Percentiles rank a stretch among this genome's conserved stretches.
Conservation (phyloP, 2,329 filamentous ascomycete species). For the Aureobasidium sp. region DNA sequence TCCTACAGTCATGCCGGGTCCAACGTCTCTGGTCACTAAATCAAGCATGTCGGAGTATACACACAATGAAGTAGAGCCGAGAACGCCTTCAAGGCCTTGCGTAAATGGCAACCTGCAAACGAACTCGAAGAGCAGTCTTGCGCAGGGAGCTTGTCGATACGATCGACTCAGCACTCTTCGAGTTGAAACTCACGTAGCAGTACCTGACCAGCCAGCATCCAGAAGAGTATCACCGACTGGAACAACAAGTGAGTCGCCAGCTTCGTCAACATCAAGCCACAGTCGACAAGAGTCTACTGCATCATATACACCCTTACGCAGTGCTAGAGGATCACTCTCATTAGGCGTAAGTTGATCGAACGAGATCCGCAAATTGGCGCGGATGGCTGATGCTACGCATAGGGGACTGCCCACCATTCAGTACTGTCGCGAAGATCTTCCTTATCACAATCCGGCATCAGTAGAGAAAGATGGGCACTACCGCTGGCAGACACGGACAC, state of each 20-base stretch:
- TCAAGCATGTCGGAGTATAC: too few relatives aligned
- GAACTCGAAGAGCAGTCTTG: not conserved
- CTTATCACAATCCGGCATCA: not conserved
- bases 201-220: not conserved
- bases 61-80: not conserved
- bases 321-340: not conserved
- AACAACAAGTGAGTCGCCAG: not conserved
- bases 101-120: not conserved
- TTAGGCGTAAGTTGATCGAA: not conserved
- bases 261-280: not conserved
- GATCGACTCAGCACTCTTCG: not conserved
- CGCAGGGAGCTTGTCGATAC: not conserved
- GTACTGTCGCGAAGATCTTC: not conserved
- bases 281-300: not conserved
- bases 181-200: not conserved
- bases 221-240: not conserved
- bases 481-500: not conserved
- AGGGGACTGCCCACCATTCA: constrained; percentile 6
- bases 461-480: not conserved
- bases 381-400: not conserved
- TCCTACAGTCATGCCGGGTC: not conserved
- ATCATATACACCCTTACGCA: constrained; percentile 4
- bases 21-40: not conserved
- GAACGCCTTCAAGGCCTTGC: not conserved
- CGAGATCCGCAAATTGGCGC: too few relatives aligned